Percentiles rank a stretch among this genome's conserved stretches.
Conservation (phyloP, 352 stramenopile species). For the Pythium dissimile region DNA sequence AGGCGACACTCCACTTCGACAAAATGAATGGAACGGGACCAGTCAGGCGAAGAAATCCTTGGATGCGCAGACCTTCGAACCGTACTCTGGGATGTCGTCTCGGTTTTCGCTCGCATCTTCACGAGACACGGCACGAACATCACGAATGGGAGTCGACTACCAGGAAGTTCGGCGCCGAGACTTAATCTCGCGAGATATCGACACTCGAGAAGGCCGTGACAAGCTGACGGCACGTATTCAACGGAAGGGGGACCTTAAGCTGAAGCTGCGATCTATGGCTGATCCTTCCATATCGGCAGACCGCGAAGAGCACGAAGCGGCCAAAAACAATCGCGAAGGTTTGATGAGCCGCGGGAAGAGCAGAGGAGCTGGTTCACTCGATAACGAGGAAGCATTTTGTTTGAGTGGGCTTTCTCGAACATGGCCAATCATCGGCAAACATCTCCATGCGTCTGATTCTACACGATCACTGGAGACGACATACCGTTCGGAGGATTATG, state of each 20-base stretch:
- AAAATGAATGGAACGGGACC: constrained; percentile 17
- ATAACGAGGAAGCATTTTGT: neutral
- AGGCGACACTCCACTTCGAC: constrained; percentile 1
- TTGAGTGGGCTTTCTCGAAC: neutral
- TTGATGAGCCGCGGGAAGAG: constrained; percentile 1
- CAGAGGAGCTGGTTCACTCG: neutral
- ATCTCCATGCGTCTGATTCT: neutral
- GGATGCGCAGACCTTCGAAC: neutral
- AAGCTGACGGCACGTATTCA: constrained; percentile 29
- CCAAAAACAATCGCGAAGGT: constrained; percentile 3
- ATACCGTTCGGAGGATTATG: constrained; percentile 54
- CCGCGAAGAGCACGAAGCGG: constrained; percentile 27
- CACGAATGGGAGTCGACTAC: constrained; percentile 28
- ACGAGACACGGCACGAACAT: constrained; percentile 5
- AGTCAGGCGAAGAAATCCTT: no score
- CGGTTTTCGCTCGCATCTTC: constrained; percentile 12
- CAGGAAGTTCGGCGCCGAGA: constrained; percentile 36
- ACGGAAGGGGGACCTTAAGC: constrained; percentile 34
- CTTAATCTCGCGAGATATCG: constrained; percentile 43
- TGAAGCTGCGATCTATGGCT: constrained; percentile 48
- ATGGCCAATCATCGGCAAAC: neutral
- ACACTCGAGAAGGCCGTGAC: constrained; percentile 32
- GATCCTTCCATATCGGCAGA: constrained; percentile 51
- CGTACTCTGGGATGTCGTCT: constrained; percentile 5
- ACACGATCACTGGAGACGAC: constrained; percentile 25